Percentiles rank a stretch among this genome's conserved stretches.
phyloP scores from a whole-genome alignment of 352 stramenopile species.

The Phytophthora hybrid region DNA sequence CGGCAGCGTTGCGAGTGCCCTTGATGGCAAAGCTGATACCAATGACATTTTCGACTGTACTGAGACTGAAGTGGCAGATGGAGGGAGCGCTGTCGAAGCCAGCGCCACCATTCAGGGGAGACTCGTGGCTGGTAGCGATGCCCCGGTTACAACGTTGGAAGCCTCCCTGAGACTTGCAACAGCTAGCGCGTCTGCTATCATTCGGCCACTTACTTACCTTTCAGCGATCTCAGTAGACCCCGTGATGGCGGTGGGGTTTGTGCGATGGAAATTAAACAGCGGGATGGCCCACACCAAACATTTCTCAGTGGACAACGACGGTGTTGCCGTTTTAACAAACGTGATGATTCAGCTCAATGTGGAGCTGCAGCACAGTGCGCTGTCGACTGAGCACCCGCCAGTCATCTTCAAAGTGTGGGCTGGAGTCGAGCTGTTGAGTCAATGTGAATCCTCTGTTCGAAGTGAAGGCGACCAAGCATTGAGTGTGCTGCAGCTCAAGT shows the following conservation, averaged over 20 bases:
- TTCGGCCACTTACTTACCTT: slow-evolving; percentile 40
- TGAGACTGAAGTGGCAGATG: neutral
- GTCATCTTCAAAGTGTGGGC: slow-evolving; percentile 53
- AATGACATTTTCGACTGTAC: neutral
- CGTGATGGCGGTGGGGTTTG: slow-evolving; percentile 24
- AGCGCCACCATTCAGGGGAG: neutral
- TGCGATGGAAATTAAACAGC: slow-evolving; percentile 41
- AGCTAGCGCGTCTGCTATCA: neutral
- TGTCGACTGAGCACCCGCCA: neutral
- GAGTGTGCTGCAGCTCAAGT: slow-evolving; percentile 39
- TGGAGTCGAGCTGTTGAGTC: slow-evolving; percentile 29
- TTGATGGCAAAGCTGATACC: neutral
- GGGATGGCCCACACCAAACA: slow-evolving; percentile 21
- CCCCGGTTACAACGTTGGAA: neutral
- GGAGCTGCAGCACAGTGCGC: slow-evolving; percentile 36
- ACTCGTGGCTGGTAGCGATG: neutral
- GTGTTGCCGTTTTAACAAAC: slow-evolving; percentile 31
- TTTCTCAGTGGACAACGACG: slow-evolving; percentile 45
- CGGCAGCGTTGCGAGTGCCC: neutral
- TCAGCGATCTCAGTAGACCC: slow-evolving; percentile 29
- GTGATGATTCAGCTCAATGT: slow-evolving; percentile 48
- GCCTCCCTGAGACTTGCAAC: neutral
- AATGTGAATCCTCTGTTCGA: slow-evolving; percentile 29
- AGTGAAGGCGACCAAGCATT: slow-evolving; percentile 25
- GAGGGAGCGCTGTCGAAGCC: neutral